phyloP scores from a whole-genome alignment of 768 basidiomycete genomes.

The Calvatia gigantea region DNA sequence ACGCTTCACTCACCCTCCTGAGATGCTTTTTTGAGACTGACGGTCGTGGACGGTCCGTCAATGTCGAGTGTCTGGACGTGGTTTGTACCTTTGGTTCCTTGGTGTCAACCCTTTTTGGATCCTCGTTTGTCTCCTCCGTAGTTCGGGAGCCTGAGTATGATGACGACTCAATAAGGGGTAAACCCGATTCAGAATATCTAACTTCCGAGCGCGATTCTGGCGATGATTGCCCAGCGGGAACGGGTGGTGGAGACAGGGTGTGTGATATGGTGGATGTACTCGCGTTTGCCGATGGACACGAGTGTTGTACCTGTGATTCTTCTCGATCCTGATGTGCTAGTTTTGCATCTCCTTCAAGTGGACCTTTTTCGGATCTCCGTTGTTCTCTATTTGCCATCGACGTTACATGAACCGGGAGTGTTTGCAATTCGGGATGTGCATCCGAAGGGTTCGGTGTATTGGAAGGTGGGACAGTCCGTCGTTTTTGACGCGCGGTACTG shows the following conservation, averaged over 20 bases:
- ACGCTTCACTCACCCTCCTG: background rate
- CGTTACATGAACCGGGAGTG: constrained; percentile 5
- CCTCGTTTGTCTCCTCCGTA: background rate
- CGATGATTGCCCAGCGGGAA: constrained; percentile 3
- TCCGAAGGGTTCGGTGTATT: background rate
- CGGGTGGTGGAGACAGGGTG: constrained; percentile 1
- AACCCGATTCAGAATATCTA: constrained; percentile 5
- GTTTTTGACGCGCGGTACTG: constrained; percentile 11
- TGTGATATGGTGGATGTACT: constrained; percentile 1
- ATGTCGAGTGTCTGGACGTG: background rate
- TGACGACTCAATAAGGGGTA: background rate
- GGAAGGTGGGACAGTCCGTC: background rate
- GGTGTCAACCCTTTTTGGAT: background rate
- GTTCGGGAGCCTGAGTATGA: background rate
- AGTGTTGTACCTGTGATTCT: background rate
- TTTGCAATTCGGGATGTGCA: background rate
- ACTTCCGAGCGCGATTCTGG: constrained; percentile 11
- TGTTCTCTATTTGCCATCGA: background rate
- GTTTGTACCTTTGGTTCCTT: background rate
- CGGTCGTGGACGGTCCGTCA: background rate
- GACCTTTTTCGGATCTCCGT: background rate
- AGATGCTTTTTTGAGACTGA: background rate
- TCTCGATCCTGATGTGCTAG: constrained; percentile 7
- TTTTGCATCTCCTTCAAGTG: background rate
- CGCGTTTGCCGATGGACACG: background rate